phyloP scores from a whole-genome alignment of 352 stramenopile genomes.

The Globisporangium acanthophoron region DNA sequence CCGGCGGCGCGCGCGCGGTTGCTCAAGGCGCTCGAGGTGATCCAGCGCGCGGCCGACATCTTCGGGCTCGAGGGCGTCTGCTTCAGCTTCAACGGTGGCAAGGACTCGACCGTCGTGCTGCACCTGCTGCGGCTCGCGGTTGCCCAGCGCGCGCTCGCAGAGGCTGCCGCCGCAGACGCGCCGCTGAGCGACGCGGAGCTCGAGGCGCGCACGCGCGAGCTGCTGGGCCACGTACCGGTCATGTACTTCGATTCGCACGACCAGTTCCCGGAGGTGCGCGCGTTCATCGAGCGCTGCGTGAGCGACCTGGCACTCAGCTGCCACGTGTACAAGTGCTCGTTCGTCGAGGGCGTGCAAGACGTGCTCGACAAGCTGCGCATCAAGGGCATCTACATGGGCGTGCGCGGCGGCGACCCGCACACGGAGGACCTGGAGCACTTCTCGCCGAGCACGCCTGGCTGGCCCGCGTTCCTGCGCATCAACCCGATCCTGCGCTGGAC shows the following conservation, averaged over 20 bases:
- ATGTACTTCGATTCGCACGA: conserved; percentile 97
- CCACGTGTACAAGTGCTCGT: conserved; percentile 86
- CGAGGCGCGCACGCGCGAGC: conserved; percentile 32
- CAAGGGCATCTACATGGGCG: conserved; percentile 89
- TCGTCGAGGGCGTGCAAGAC: conserved; percentile 90
- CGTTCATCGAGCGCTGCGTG: conserved; percentile 81
- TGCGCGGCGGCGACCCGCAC: conserved; percentile 91
- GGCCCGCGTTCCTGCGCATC: conserved; percentile 96
- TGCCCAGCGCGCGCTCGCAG: conserved; percentile 46
- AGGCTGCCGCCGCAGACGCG: not conserved
- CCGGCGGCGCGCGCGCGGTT: conserved; percentile 36
- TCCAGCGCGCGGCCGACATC: conserved; percentile 77
- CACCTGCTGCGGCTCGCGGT: conserved; percentile 84
- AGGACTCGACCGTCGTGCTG: conserved; percentile 90
- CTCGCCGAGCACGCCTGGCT: conserved; percentile 79
- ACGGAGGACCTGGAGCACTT: conserved; percentile 84
- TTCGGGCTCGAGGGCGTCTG: conserved; percentile 67
- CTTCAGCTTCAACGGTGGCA: conserved; percentile 93
- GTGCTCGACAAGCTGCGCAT: conserved; percentile 83
- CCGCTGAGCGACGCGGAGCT: conserved; percentile 39
- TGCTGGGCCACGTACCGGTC: conserved; percentile 62
- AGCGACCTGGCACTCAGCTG: conserved; percentile 50
- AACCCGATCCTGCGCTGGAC: conserved; percentile 97
- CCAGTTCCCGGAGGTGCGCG: conserved; percentile 92
- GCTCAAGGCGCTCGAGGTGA: conserved; percentile 66